These are phyloP conservation scores for Nissolia schottii DNA, from an alignment of 306 rosid species.

Conservation along the genomic window DNA sequence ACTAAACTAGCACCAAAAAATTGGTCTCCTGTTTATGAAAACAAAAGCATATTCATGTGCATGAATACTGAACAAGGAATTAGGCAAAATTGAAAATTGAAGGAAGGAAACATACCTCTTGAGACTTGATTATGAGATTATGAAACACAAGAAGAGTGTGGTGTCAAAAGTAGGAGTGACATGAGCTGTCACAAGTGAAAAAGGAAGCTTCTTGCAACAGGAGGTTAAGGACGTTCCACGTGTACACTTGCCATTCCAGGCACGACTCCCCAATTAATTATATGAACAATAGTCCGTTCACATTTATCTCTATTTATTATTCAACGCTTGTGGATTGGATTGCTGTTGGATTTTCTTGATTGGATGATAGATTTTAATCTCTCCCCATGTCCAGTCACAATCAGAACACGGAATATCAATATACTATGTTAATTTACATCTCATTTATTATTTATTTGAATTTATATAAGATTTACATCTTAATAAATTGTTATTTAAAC, in stretches of 20 bases:
- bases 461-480: too few species aligned
- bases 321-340: neutral
- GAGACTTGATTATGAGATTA: conserved; percentile 12
- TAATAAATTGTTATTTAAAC: too few species aligned
- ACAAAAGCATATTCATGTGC: too few species aligned
- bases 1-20: neutral
- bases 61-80: neutral
- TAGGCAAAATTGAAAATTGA: conserved; percentile 8
- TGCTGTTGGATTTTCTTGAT: too few species aligned
- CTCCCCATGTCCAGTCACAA: too few species aligned
- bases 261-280: neutral
- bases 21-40: too few species aligned
- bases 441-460: too few species aligned
- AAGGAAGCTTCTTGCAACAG: conserved; percentile 8
- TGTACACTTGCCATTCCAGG: conserved; percentile 36
- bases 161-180: neutral
- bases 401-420: too few species aligned
- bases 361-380: too few species aligned
- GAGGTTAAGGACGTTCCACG: conserved; percentile 59
- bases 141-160: neutral
- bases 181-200: conserved; percentile 3
- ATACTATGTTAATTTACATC: too few species aligned
- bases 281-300: neutral
- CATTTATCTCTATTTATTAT: neutral
- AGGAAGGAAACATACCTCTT: conserved; percentile 26